Evolutionary conservation across 1,284 basidiomycete genomes (phyloP).

Genomic region (Kwoniella shivajii): DNA sequence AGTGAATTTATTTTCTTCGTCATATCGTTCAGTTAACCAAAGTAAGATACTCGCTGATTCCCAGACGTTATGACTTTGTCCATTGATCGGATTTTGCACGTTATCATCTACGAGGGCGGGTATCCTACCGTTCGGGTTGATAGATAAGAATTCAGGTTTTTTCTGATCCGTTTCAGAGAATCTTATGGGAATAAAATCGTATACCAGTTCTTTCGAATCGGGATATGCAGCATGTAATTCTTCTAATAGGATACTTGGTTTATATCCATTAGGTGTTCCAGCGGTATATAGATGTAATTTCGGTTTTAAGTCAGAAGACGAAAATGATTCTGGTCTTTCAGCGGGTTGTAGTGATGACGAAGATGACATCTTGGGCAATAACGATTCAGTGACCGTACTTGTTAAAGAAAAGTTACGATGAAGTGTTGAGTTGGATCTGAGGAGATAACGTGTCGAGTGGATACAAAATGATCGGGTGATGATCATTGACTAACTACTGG

Average conservation of each 20-base stretch:
- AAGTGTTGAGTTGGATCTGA: not conserved
- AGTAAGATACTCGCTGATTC: slow-evolving; percentile 69
- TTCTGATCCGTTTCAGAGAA: slow-evolving; percentile 62
- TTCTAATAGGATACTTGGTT: slow-evolving; percentile 66
- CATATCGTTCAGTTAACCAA: slow-evolving; percentile 65
- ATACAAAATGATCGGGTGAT: too few relatives aligned
- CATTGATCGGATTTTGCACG: too few relatives aligned
- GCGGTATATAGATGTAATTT: slow-evolving; percentile 66
- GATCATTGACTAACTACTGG: too few relatives aligned
- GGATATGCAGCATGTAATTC: slow-evolving; percentile 67
- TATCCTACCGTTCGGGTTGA: slow-evolving; percentile 70
- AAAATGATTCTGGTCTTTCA: slow-evolving; percentile 31
- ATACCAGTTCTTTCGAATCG: slow-evolving; percentile 57
- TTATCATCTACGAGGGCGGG: slow-evolving; percentile 57
- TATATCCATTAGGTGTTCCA: slow-evolving; percentile 66
- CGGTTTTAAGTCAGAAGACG: slow-evolving; percentile 15
- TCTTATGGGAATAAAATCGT: slow-evolving; percentile 62
- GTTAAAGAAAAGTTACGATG: not conserved
- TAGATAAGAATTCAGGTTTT: slow-evolving; percentile 62
- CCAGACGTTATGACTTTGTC: slow-evolving; percentile 64
- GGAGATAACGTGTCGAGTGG: too few relatives aligned
- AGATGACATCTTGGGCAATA: slow-evolving; percentile 9
- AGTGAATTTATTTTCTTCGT: slow-evolving; percentile 60
- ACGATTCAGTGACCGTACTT: too few relatives aligned
- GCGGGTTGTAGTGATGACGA: slow-evolving; percentile 15